Evolutionary conservation across 345 rosid species (phyloP), one percentile per base, ranked within the genome.

Genomic region (Combretum micranthum): DNA sequence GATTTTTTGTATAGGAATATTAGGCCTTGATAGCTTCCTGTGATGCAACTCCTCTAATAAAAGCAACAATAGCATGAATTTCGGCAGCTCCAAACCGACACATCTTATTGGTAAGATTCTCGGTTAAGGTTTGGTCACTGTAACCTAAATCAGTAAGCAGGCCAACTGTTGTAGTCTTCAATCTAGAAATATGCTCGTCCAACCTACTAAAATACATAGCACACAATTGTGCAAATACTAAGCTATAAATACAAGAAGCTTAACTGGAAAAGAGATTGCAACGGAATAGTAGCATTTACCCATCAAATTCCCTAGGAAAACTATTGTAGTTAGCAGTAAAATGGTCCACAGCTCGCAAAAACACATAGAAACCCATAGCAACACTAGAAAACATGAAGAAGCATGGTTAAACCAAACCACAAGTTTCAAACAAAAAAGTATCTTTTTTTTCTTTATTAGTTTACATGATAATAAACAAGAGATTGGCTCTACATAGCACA

Each of bases 81-180:
- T 93, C 97, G 3, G 99, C 80, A 69, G 94, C 96, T 56, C 97
- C 99, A 71, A 87, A 89, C 47, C 95, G 86, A 61, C 97, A 89
- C 85, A 89, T 89, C 82, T 93, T 96, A 61, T 68, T 82, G 65
- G 87, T 85, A 67, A 93, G 94, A 69, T 93, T 96, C 72, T 93
- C 97, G 0, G 89, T 83, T 61, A 93, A 72, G 52, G 86, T 77
- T 63, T 84, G 64, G 21, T 91, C 85, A 59, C 74, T 85, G 86
- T 97, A 89, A 19, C 96, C 97, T 73, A 87, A 64, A 71, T 93
- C 97, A 42, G 64, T 60, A 15, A 93, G 94, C 46, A 93, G 73
- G 60, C 79, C 62, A 56, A 79, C 73, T 42, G 88, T 92, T 43
- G 85, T 71, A 32, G 80, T 79, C 78, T 89, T 93, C 56, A 85